These are phyloP conservation scores for Madurella fahalii DNA, from an alignment of 2,329 filamentous ascomycete genomes.

Conservation along the genomic window DNA sequence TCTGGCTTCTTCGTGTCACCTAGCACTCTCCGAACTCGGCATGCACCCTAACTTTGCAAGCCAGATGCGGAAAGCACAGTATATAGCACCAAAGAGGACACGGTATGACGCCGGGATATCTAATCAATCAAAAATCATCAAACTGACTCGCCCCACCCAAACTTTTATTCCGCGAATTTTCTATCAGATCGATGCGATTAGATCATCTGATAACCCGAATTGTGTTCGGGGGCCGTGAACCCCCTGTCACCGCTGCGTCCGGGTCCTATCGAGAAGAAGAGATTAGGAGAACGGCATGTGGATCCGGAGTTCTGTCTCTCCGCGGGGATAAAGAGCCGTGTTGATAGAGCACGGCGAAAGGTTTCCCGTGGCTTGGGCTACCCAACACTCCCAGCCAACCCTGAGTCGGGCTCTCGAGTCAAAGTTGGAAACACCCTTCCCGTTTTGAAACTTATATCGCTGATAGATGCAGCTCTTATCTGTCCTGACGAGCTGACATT, in stretches of 20 bases:
- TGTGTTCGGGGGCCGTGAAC: neutral
- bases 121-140: constrained; percentile 29
- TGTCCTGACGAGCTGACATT: neutral
- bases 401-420: too few species aligned
- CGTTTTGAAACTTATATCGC: neutral
- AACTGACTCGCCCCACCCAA: constrained; percentile 10
- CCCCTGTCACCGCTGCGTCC: too few species aligned
- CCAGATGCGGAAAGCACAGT: neutral
- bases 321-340: neutral
- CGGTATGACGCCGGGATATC: constrained; percentile 21
- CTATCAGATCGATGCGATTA: neutral
- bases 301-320: neutral
- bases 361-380: neutral
- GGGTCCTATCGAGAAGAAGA: too few species aligned
- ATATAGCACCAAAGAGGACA: constrained; percentile 6
- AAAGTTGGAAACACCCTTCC: too few species aligned
- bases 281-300: too few species aligned
- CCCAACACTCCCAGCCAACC: too few species aligned
- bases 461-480: neutral
- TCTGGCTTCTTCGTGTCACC: neutral
- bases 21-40: constrained; percentile 21
- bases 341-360: neutral
- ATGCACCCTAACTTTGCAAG: neutral
- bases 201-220: neutral
- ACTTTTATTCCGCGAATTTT: neutral